Percentiles rank a stretch among this genome's conserved stretches.
These are phyloP conservation scores for Colletotrichum tamarilloi DNA, from an alignment of 2,329 filamentous ascomycete species.

Conservation along the genomic window DNA sequence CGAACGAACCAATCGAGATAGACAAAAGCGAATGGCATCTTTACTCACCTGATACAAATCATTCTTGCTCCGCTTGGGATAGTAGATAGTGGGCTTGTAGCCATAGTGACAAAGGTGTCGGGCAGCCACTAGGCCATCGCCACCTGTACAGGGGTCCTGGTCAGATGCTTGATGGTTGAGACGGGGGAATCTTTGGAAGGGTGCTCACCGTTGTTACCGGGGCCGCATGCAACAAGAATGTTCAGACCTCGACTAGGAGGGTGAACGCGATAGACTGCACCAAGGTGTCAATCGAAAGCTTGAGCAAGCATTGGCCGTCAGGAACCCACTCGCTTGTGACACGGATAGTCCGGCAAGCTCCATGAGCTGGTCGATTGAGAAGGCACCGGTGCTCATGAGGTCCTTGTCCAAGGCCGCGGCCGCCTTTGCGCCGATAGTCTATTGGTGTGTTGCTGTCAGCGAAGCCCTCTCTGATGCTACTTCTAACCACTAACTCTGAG, in stretches of 20 bases:
- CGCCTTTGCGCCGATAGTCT: conserved; percentile 90
- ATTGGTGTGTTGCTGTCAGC: conserved; percentile 47
- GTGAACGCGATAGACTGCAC: conserved; percentile 84
- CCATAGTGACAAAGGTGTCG: conserved; percentile 93
- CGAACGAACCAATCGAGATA: conserved; percentile 18
- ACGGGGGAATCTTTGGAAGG: conserved; percentile 25
- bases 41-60: conserved; percentile 82
- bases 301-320: too few species aligned
- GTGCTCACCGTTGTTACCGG: conserved; percentile 73
- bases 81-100: conserved; percentile 89
- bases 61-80: conserved; percentile 91
- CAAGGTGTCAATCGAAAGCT: neutral
- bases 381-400: conserved; percentile 88
- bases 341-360: conserved; percentile 94
- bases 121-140: conserved; percentile 93
- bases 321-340: conserved; percentile 79
- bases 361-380: conserved; percentile 97
- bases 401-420: conserved; percentile 92
- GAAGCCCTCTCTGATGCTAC: neutral
- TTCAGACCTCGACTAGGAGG: conserved; percentile 77
- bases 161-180: conserved; percentile 25
- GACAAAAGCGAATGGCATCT: conserved; percentile 17
- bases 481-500: conserved; percentile 38
- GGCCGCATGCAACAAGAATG: conserved; percentile 91
- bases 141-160: conserved; percentile 65